phyloP scores from a whole-genome alignment of 2,329 filamentous ascomycete species.

The Verticillium dahliae region DNA sequence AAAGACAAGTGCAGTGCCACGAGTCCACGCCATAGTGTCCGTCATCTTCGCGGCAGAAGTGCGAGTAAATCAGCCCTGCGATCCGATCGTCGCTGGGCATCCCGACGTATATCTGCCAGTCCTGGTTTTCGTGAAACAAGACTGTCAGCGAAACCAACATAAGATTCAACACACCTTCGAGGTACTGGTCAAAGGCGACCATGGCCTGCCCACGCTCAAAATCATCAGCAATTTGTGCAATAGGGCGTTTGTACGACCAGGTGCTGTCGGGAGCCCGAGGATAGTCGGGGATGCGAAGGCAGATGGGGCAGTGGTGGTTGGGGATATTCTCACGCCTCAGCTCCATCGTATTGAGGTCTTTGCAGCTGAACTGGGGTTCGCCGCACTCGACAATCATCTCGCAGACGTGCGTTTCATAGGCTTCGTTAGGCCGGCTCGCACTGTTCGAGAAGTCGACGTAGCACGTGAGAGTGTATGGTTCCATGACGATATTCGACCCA shows the following conservation, averaged over 20 bases:
- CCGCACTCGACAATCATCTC: not conserved
- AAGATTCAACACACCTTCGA: not conserved
- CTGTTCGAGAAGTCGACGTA: not conserved
- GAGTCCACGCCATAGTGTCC: not conserved
- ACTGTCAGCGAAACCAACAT: not conserved
- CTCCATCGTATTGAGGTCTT: not conserved
- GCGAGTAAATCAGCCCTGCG: not conserved
- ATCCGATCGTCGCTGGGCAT: not conserved
- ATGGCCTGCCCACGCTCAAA: not conserved
- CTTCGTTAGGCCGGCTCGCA: not conserved
- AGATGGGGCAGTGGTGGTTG: not conserved
- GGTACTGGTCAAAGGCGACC: not conserved
- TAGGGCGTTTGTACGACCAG: not conserved
- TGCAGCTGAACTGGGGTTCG: not conserved
- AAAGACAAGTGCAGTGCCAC: not conserved
- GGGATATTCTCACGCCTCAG: not conserved
- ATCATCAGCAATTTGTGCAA: not conserved
- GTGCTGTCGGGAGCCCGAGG: not conserved
- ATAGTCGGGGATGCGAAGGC: not conserved
- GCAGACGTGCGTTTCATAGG: not conserved
- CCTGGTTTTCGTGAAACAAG: not conserved
- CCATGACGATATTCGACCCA: not conserved
- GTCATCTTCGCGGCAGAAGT: not conserved
- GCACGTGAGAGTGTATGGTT: not conserved
- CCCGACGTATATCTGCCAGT: not conserved